A percentile compares a stretch with the other conserved stretches of the same genome.
Evolutionary conservation across 208 protist species (phyloP).

Genomic region (Crithidia sp.): DNA sequence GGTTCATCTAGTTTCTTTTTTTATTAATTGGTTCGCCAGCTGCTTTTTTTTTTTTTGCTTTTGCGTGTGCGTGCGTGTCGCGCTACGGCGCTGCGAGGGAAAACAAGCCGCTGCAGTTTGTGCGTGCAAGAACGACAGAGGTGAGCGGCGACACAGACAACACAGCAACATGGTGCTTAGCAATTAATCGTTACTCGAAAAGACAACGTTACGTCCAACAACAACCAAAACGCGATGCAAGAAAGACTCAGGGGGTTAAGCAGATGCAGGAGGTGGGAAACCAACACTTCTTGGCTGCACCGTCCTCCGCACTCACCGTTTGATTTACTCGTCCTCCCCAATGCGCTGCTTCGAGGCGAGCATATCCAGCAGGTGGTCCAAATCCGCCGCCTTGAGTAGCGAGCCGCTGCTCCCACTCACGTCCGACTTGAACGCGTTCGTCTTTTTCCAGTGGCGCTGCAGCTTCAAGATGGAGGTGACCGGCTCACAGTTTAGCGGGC

Average conservation of each 20-base stretch:
- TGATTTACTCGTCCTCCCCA: constrained; percentile 18
- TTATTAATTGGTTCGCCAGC: no score
- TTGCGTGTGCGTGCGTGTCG: no score
- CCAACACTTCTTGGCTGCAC: no score
- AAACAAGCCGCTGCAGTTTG: no score
- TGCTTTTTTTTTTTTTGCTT: no score
- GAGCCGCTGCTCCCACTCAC: constrained; percentile 24
- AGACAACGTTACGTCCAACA: not conserved
- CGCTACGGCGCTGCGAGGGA: no score
- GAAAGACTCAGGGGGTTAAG: not conserved
- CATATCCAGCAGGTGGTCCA: constrained; percentile 76
- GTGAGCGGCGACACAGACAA: no score
- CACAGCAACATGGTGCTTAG: no score
- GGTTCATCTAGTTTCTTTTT: no score
- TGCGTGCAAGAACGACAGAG: no score
- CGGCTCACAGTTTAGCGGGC: constrained; percentile 69
- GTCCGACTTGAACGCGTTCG: constrained; percentile 59
- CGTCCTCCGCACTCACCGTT: no score
- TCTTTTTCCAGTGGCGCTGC: constrained; percentile 72
- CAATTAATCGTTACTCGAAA: constrained; percentile 7
- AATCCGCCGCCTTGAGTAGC: constrained; percentile 37
- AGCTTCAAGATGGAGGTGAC: constrained; percentile 79
- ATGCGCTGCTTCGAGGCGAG: constrained; percentile 74
- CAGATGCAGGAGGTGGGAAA: no score
- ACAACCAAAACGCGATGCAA: not conserved